Base-by-base conservation (phyloP, 2,329 filamentous ascomycete genomes). In the Huntiella decipiens region DNA sequence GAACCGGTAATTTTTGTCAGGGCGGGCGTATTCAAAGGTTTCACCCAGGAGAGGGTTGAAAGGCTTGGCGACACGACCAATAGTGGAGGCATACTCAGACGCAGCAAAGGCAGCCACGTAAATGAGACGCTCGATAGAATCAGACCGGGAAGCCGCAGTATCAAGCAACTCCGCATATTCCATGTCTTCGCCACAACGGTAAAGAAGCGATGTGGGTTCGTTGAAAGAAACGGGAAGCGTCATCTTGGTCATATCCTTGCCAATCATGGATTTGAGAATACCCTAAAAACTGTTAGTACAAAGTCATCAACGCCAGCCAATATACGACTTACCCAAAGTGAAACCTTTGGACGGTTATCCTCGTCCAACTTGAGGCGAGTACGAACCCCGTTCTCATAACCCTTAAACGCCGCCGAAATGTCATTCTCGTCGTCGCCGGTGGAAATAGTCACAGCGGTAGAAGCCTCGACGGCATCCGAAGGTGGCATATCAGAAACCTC, bases 221-320 rank as follows among this genome's bases (percentile, higher is more conserved):
- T 98, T 98, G 67, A 98, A 96, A 0, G 91, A 94, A 2, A 98
- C 91, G 0, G 91, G 91, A 15, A 98, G 66, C 0, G 91, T 96
- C 88, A 98, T 98, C 67, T 92, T 96, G 34, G 91, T 96, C 91
- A 98, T 96, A 58, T 98, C 91, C 61, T 98, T 96, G 52, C 91
- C 91, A 62, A 98, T 94, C 91, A 98, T 96, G 16, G 88, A 96
- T 66, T 96, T 98, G 52, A 98, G 66, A 54, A 98, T 95, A 53
- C 82, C 81, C 87, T 95, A 52, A 22, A 41, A 16, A 16, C n/a
- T 16, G 28, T 46, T 46, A 46, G 39, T 36, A 13, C 6, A 22
- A 42, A 7, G n/a, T 39, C 5, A 22, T 31, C 4, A 19, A 34
- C n/a, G 19, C 8, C 16, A 4, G 10, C 12, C 10, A n/a, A 11